Evolutionary conservation across 2,329 filamentous ascomycete species (phyloP).

Genomic region (Diaporthe destruens): DNA sequence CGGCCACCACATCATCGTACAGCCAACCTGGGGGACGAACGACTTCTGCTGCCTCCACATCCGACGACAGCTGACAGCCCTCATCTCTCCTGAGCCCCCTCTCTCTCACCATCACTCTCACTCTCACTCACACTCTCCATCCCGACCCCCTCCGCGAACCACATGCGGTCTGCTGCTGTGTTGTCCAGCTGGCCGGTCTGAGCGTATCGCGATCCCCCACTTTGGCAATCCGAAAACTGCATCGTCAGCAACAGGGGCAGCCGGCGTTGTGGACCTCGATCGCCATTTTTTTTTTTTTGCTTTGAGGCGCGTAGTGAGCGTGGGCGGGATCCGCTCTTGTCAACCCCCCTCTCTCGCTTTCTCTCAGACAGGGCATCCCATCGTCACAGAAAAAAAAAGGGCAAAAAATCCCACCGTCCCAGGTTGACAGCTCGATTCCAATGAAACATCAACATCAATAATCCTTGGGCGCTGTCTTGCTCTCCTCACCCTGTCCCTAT

Average conservation of each 20-base stretch:
- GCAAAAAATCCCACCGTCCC: constrained; percentile 15
- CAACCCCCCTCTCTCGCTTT: constrained; percentile 35
- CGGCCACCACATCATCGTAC: background rate
- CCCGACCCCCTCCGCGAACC: background rate
- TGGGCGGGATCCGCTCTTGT: constrained; percentile 40
- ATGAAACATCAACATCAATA: constrained; percentile 38
- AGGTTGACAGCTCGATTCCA: constrained; percentile 34
- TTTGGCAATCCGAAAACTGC: constrained; percentile 32
- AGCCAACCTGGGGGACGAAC: background rate
- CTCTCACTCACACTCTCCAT: background rate
- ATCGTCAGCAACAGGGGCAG: constrained; percentile 35
- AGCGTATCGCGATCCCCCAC: constrained; percentile 33
- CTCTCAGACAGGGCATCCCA: constrained; percentile 31
- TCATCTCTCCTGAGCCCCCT: no score
- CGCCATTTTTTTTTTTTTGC: constrained; percentile 37
- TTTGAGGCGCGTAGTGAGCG: constrained; percentile 28
- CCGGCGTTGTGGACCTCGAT: constrained; percentile 40
- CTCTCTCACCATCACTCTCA: background rate
- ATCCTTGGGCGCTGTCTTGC: constrained; percentile 33
- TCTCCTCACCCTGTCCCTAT: constrained; percentile 25
- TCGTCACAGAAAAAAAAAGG: constrained; percentile 37
- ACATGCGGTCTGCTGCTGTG: background rate
- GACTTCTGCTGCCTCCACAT: background rate
- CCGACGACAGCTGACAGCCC: background rate
- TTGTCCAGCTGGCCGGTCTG: constrained; percentile 6